Conservation (phyloP, 768 basidiomycete genomes). For the Tulasnella sp. region DNA sequence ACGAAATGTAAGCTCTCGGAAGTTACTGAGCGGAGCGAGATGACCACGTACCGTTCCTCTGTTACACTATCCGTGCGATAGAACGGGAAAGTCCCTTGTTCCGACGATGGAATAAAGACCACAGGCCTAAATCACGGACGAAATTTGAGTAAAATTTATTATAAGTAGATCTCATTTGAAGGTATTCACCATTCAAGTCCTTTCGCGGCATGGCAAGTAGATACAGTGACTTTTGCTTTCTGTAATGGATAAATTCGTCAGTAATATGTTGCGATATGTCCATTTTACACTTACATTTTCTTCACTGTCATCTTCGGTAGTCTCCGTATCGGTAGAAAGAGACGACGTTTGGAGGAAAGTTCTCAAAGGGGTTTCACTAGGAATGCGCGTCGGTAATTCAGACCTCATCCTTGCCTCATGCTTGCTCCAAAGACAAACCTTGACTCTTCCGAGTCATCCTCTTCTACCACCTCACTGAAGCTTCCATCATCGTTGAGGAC, state of each 20-base stretch:
- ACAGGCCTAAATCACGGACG: conserved; percentile 40
- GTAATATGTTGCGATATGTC: background rate
- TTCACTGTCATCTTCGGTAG: conserved; percentile 31
- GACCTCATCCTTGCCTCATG: background rate
- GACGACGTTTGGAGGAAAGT: conserved; percentile 68
- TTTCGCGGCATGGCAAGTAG: conserved; percentile 84
- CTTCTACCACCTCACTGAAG: background rate
- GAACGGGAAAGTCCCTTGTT: conserved; percentile 65
- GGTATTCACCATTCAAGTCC: conserved; percentile 56
- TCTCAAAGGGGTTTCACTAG: conserved; percentile 50
- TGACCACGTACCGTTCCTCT: conserved; percentile 56
- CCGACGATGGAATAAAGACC: conserved; percentile 73
- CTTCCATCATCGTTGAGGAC: background rate
- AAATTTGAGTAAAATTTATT: background rate
- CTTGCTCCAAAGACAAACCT: background rate
- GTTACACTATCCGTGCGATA: conserved; percentile 59
- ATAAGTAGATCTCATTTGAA: background rate
- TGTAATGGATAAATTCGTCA: background rate
- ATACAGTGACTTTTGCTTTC: conserved; percentile 63
- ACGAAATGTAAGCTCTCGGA: background rate
- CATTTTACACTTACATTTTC: conserved; percentile 30
- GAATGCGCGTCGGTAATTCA: background rate
- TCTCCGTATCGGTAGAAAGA: conserved; percentile 70
- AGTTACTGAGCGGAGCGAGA: background rate
- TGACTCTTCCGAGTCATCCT: background rate